phyloP scores from a whole-genome alignment of 257 asterid species.

The Solanum chiquidenum region DNA sequence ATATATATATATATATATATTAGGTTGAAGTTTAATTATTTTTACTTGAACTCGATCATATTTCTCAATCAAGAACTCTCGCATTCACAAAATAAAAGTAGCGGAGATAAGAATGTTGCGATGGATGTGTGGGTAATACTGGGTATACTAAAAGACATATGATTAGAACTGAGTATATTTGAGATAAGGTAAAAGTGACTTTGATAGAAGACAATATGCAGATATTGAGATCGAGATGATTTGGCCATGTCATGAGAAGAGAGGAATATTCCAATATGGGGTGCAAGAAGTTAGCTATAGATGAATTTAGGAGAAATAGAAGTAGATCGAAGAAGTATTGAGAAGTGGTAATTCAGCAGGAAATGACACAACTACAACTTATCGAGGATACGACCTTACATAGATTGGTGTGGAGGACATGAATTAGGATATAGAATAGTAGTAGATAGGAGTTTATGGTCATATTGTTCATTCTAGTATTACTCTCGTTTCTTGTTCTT shows the following conservation, averaged over 20 bases:
- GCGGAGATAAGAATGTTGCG: fast-evolving
- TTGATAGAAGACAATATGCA: not conserved
- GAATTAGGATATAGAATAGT: no score
- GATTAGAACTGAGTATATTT: not conserved
- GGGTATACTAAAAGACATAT: not conserved
- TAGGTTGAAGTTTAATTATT: not conserved
- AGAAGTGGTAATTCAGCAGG: fast-evolving
- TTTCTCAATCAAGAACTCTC: not conserved
- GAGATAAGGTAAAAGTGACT: not conserved
- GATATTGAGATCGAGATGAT: fast-evolving
- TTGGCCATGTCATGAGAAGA: not conserved
- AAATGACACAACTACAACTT: not conserved
- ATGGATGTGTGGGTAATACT: no score
- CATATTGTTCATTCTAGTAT: not conserved
- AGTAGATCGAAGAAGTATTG: not conserved
- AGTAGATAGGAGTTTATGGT: not conserved
- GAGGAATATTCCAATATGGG: not conserved
- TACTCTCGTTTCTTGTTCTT: not conserved
- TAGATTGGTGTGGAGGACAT: no score
- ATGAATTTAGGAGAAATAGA: not conserved
- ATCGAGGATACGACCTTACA: not conserved
- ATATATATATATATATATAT: not conserved
- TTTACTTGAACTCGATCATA: not conserved
- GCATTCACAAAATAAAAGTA: not conserved
- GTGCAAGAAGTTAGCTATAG: not conserved